These are phyloP conservation scores for Phytophthora hibernalis DNA, from an alignment of 352 stramenopile genomes.

Conservation along the genomic window DNA sequence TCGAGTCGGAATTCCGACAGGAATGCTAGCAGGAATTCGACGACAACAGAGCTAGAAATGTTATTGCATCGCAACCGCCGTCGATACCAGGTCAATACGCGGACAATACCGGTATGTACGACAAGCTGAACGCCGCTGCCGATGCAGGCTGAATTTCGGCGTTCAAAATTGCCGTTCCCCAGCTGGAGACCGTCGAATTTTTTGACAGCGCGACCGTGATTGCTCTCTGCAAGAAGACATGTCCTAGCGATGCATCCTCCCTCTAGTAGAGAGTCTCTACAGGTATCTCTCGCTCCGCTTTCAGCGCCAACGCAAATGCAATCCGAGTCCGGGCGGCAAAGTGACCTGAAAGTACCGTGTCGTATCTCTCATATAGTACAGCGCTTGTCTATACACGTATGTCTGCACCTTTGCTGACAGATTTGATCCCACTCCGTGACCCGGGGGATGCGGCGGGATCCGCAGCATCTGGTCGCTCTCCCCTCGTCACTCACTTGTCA, in stretches of 20 bases:
- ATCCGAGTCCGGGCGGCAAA: no score
- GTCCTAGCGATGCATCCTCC: not conserved
- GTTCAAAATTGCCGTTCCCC: not conserved
- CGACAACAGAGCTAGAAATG: no score
- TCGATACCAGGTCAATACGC: not conserved
- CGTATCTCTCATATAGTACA: not conserved
- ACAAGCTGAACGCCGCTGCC: no score
- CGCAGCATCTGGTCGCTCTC: slow-evolving; percentile 16
- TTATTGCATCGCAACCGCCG: no score
- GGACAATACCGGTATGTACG: no score
- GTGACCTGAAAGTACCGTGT: no score
- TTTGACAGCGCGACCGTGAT: not conserved
- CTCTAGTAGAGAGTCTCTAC: no score
- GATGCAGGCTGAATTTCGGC: no score
- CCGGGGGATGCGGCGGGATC: slow-evolving; percentile 11
- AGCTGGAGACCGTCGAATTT: slow-evolving; percentile 8
- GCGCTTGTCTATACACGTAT: slow-evolving; percentile 5
- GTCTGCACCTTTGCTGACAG: slow-evolving; percentile 17
- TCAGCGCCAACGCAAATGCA: no score
- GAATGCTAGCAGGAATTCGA: no score
- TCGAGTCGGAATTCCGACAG: no score
- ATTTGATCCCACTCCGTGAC: slow-evolving; percentile 22
- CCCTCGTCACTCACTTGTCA: slow-evolving; percentile 11
- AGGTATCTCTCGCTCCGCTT: no score
- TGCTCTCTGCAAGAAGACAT: not conserved